Evolutionary conservation across 2,329 filamentous ascomycete genomes (phyloP), one percentile per base, ranked within the genome.

Genomic region (Aspergillus sp.): DNA sequence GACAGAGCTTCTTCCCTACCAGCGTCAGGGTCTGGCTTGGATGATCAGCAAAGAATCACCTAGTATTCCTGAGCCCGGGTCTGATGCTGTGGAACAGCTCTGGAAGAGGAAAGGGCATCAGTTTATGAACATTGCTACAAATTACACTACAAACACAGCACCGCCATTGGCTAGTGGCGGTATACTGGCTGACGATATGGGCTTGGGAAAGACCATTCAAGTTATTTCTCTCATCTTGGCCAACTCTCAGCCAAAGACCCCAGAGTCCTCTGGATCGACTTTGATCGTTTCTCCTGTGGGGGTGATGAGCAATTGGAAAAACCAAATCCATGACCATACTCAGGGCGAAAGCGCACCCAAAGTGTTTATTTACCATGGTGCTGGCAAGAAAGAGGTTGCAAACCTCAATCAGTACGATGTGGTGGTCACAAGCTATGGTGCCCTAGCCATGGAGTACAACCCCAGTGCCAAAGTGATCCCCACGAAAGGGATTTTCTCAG

Each of bases 141-240:
- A 82, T 44, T 90, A 82, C 61, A 77, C 80, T 7, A 81, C 77
- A 6, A 65, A 63, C 0, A 65, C 63, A 2, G 66, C 75, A 1
- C 88, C 88, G 0, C 65, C 70, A 1, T 74, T 94, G 26, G 80
- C 86, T 5, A 86, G 81, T 43, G 89, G 89, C 12, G 89, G 89
- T 30, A 89, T 95, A 43, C 75, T 95, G 6, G 88, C 88, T 2
- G 89, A 95, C 63, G 89, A 95, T 58, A 95, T 95, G 90, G 89
- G 89, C 3, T 69, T 95, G 4, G 89, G 89, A 27, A 94, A 94
- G 70, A 95, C 89, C 0, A 75, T 95, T 6, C 86, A 94, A 62
- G 78, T 89, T 42, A 91, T 95, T 55, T 86, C 86, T 45, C 69
- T 94, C 33, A 83, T 95, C 46, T 69, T 90, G 53, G 72, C 78